Conservation (phyloP, 108 stramenopile genomes). For the Pseudonitzschia pungens region DNA sequence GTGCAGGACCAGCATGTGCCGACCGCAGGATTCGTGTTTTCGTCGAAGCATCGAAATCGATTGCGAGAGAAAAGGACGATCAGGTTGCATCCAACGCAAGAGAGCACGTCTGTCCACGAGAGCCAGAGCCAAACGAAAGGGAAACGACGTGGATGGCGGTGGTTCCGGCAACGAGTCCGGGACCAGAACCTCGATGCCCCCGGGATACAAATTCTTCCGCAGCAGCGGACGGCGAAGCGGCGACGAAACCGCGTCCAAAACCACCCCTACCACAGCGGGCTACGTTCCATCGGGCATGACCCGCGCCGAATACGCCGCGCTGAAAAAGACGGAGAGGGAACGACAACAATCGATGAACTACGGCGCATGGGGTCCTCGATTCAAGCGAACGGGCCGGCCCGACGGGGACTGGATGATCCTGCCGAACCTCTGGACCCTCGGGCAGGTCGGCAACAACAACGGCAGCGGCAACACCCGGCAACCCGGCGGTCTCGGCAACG, state of each 20-base stretch:
- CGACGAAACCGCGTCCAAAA: neutral
- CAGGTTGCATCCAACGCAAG: too few relatives aligned
- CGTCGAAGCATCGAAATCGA: too few relatives aligned
- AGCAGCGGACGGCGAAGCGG: neutral
- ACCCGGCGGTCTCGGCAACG: neutral
- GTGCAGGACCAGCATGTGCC: too few relatives aligned
- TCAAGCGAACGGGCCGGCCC: conserved; percentile 41
- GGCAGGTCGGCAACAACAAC: neutral
- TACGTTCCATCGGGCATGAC: conserved; percentile 64
- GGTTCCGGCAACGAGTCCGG: too few relatives aligned
- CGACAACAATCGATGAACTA: conserved; percentile 47
- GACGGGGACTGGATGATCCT: conserved; percentile 66
- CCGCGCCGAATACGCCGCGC: conserved; percentile 46
- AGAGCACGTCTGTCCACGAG: too few relatives aligned
- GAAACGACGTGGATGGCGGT: too few relatives aligned
- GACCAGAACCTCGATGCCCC: neutral
- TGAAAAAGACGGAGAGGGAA: conserved; percentile 50
- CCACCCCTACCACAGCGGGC: too few relatives aligned
- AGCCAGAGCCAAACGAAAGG: too few relatives aligned
- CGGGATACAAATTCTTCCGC: conserved; percentile 22
- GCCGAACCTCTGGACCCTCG: conserved; percentile 47
- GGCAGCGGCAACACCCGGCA: conserved; percentile 4
- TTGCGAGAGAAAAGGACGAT: neutral
- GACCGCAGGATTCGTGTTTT: too few relatives aligned
- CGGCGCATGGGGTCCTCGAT: conserved; percentile 67